Percentiles rank a stretch among this genome's conserved stretches.
Evolutionary conservation across 257 asterid species (phyloP).

Genomic region (Solanum dulcamara): DNA sequence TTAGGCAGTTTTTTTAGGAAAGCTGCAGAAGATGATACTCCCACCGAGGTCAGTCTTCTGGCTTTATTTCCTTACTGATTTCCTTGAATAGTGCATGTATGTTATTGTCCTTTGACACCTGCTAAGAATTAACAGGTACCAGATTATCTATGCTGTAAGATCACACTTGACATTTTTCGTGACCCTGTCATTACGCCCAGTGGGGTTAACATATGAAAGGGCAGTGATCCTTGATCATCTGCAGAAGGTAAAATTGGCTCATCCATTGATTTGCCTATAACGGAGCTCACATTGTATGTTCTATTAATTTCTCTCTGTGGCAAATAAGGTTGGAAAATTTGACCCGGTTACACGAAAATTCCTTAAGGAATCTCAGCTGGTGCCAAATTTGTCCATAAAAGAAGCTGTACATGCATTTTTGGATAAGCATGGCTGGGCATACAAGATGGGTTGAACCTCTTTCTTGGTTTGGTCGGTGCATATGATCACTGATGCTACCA

Average conservation of each 20-base stretch:
- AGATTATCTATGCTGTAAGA: conserved; percentile 72
- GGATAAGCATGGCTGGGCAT: conserved; percentile 77
- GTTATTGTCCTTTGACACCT: neutral
- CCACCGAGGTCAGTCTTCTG: conserved; percentile 39
- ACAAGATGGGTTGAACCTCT: conserved; percentile 34
- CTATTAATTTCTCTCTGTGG: neutral
- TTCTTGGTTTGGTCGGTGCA: neutral
- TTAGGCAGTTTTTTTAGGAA: conserved; percentile 37
- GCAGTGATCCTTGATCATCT: conserved; percentile 68
- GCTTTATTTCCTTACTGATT: neutral
- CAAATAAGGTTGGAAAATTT: conserved; percentile 62
- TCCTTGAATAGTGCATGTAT: neutral
- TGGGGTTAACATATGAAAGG: conserved; percentile 89
- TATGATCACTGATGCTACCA: neutral
- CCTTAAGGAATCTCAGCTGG: conserved; percentile 50
- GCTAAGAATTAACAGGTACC: conserved; percentile 55
- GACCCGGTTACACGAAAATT: conserved; percentile 75
- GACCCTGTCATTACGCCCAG: conserved; percentile 93
- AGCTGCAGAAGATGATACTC: conserved; percentile 63
- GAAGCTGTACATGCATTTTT: conserved; percentile 76
- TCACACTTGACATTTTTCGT: conserved; percentile 70
- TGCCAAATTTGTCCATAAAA: conserved; percentile 76
- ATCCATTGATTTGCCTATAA: neutral
- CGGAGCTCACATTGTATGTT: neutral
- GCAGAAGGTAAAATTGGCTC: conserved; percentile 34